Base-by-base conservation (phyloP, 768 basidiomycete genomes). In the Asterophora parasitica region DNA sequence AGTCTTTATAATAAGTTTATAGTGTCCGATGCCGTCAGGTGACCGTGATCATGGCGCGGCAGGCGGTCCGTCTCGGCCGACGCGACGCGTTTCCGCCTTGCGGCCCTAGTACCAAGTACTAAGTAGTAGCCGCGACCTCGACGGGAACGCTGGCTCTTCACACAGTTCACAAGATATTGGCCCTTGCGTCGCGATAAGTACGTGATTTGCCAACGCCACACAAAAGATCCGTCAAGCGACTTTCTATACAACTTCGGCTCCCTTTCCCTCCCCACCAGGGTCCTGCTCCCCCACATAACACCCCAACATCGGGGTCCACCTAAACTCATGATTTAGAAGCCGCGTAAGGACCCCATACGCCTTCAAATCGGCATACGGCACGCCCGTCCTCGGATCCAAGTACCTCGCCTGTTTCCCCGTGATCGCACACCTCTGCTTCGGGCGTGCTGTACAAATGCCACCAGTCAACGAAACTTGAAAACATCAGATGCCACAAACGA, bases 341-440 rank as follows among this genome's bases (percentile, higher is more conserved):
- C 66, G 70, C 23, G 81, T 81, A 41, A 95, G 70, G 7, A 74
- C 72, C 36, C 76, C 63, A 61, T 80, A 96, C 9, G 86, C 90
- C 16, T 67, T 66, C 11, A 76, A 61, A 48, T 85, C 78, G 1
- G 90, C 86, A 63, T 81, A 97, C 0, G 91, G 92, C 5, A 88
- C 82, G 8, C 81, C 81, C 0, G 86, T 85, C 34, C 78, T 70
- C 1, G 93, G 92, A 62, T 96, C 92, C 32, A 79, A 61, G 60
- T 97, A 97, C 37, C 69, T 76, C 0, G 92, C 92, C 4, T 74
- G 71, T 35, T 73, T 73, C 2, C 94, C 94, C 0, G 90, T 94
- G 50, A 97, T 79, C 0, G 79, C 80, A 61, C 93, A 95, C 6
- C 63, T 71, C 46, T 76, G 78, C 13, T 73, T 73, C 0, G 82